Base-by-base conservation (phyloP, 148 eudicot species). In the Camellia granthamiana region DNA sequence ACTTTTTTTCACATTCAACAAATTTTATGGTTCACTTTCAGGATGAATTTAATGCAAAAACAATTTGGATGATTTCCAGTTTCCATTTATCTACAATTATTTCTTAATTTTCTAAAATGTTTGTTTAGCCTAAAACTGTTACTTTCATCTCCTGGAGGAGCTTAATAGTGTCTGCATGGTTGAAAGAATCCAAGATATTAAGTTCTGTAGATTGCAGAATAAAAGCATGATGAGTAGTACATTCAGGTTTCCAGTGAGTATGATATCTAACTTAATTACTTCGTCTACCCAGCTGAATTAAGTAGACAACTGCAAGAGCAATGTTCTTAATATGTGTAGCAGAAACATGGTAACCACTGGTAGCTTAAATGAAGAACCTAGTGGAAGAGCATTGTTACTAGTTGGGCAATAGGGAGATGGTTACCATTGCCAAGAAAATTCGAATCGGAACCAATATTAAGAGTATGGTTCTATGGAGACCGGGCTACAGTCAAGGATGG, bases 281-380 rank as follows among this genome's bases (percentile, higher is more conserved):
- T 7, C 71, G 41, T 68, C 72, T 15, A 69, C 51, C 21, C 18
- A 43, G 49, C 72, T 43, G 72, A 69, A 69, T 69, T 46, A 69
- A 43, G 52, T 69, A 10, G 52, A 69, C 51, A 69, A 69, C 46
- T 15, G 18, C 18, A n/a, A 69, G 13, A 2, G 52, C 11, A 16
- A 15, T 69, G 16, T 30, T 30, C 38, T 30, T 30, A 30, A 30
- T 30, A 30, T 30, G 38, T 30, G 38, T 30, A 30, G 38, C 38
- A 30, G 38, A 30, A 30, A 1, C 38, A 30, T 30, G 38, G 38
- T 30, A 30, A 30, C 38, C 38, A 30, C 38, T 30, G 38, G 38
- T 30, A 30, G 38, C 38, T 30, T 30, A 30, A 30, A 30, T 30
- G 38, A 30, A 30, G 38, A 30, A 30, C 38, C 38, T 30, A 30